Base-by-base conservation (phyloP, 1,284 basidiomycete species). In the Cutaneotrichosporon mucoides region DNA sequence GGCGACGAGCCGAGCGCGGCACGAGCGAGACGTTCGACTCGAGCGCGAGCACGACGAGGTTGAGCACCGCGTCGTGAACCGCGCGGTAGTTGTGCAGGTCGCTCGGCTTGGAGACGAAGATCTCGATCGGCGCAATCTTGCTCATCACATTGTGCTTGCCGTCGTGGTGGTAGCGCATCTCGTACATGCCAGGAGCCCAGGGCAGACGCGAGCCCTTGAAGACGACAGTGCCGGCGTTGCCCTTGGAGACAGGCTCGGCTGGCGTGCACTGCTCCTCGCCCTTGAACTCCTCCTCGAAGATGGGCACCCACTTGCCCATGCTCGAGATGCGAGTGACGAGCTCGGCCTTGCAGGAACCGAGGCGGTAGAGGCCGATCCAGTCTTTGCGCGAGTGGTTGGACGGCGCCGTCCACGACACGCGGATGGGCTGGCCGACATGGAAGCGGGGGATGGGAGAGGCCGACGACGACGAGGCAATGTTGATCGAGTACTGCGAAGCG, bases 81-180 rank as follows among this genome's bases (percentile, higher is more conserved):
- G 84, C 82, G 16, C 77, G 75, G 69, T 88, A 72, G 35, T 76
- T 88, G 66, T 86, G 83, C 10, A 88, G 76, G 33, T 84, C 81
- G 11, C 54, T 46, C 9, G 63, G 63, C 55, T 64, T 56, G 24
- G 59, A 49, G 37, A 55, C 45, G 67, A 86, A 91, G 43, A 99
- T 87, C 73, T 96, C 92, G 60, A 98, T 80, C 1, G 91, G 90
- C 1, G 86, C 86, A 56, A 88, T 86, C 51, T 88, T 76, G 56
- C 86, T 85, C 83, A 99, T 89, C 58, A 99, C 95, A 73, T 94
- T 96, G 79, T 99, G 91, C 76, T 95, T 97, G 50, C 91, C 90
- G 73, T 92, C 89, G 68, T 94, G 92, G 73, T 95, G 92, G 57
- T 71, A 76, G 65, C 82, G 73, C 69, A 93, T 85, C 82, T 99